phyloP scores from a whole-genome alignment of 169 alveolate species.

The Plasmodium yoelii region DNA sequence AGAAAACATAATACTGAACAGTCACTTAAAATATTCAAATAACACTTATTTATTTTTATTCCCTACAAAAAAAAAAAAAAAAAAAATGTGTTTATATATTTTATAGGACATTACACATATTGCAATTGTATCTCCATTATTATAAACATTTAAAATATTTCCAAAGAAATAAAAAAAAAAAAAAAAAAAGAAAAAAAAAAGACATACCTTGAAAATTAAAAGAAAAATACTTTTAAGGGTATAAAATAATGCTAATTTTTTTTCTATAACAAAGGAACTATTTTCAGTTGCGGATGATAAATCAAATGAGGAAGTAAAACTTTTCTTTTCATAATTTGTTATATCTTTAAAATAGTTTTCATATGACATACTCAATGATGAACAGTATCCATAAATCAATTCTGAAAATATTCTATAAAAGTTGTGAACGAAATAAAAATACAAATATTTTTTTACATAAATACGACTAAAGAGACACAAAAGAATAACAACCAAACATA shows the following conservation, averaged over 20 bases:
- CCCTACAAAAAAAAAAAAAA: slow-evolving; percentile 53
- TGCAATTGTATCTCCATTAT: not conserved
- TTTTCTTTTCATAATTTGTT: slow-evolving; percentile 11
- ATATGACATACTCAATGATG: slow-evolving; percentile 45
- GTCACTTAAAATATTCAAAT: slow-evolving; percentile 52
- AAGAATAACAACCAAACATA: not conserved
- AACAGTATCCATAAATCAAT: slow-evolving; percentile 57
- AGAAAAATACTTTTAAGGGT: slow-evolving; percentile 31
- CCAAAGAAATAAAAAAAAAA: too few relatives aligned
- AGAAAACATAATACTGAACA: slow-evolving; percentile 63
- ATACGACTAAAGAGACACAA: not conserved
- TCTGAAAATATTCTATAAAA: slow-evolving; percentile 53
- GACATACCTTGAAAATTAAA: slow-evolving; percentile 35
- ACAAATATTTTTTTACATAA: not conserved
- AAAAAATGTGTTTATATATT: not conserved
- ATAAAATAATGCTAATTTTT: slow-evolving; percentile 43
- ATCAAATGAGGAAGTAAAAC: slow-evolving; percentile 41
- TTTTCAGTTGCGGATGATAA: slow-evolving; percentile 64
- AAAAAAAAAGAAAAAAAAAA: not conserved
- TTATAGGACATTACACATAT: not conserved
- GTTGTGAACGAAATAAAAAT: not conserved
- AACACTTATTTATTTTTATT: slow-evolving; percentile 35
- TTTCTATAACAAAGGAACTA: slow-evolving; percentile 27
- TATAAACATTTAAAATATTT: not conserved
- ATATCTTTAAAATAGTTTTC: slow-evolving; percentile 42